phyloP scores from a whole-genome alignment of 805 yeast species.

The Hanseniaspora mollemarum region DNA sequence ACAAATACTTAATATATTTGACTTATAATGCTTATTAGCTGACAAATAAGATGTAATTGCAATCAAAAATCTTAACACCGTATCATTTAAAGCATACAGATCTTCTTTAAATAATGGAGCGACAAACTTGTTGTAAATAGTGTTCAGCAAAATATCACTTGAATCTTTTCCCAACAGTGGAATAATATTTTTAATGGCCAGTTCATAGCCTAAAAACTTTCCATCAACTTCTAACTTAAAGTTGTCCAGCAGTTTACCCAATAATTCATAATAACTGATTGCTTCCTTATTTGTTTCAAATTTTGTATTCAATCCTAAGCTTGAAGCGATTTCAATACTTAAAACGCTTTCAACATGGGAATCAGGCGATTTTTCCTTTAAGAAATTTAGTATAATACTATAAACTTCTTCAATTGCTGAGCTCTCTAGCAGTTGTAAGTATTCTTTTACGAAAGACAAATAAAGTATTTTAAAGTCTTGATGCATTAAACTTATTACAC shows the following conservation, averaged over 20 bases:
- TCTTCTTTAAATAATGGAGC: slow-evolving; percentile 3
- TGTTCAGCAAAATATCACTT: slow-evolving; percentile 1
- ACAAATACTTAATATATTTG: not conserved
- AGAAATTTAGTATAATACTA: slow-evolving; percentile 43
- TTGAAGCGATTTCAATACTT: not conserved
- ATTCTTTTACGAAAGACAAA: slow-evolving; percentile 44
- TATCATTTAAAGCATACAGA: not conserved
- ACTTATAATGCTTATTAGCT: not conserved
- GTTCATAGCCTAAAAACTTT: not conserved
- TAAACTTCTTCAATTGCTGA: slow-evolving; percentile 77
- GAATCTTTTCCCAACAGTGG: slow-evolving; percentile 5
- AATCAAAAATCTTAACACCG: not conserved
- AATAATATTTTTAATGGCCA: not conserved
- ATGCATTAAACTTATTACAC: slow-evolving; percentile 33
- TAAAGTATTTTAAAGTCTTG: not conserved
- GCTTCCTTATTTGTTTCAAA: slow-evolving; percentile 1
- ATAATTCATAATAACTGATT: not conserved
- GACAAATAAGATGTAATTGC: not conserved
- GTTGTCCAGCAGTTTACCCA: not conserved
- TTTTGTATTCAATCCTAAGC: not conserved
- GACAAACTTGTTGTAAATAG: not conserved
- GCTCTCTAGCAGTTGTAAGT: slow-evolving; percentile 54
- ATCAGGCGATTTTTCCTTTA: slow-evolving; percentile 46
- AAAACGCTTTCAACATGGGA: not conserved
- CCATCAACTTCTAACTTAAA: not conserved